phyloP scores from a whole-genome alignment of 164 flowering plant species.

The Warburgia ugandensis region DNA sequence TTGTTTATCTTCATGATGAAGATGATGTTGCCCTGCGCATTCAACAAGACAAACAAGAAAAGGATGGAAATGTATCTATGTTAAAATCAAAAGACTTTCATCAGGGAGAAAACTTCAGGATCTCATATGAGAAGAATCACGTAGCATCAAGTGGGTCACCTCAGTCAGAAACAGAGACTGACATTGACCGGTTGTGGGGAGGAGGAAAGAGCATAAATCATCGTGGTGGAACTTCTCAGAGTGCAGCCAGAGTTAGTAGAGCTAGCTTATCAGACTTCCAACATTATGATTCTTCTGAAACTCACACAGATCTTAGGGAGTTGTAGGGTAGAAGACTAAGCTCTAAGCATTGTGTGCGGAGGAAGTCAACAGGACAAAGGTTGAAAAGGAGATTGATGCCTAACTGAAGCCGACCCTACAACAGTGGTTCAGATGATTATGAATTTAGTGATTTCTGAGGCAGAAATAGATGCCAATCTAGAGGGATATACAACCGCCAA shows the following conservation, averaged over 20 bases:
- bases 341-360: constrained; percentile 15
- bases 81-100: constrained; percentile 24
- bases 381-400: constrained; percentile 28
- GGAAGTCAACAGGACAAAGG: constrained; percentile 20
- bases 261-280: constrained; percentile 5
- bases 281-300: constrained; percentile 1
- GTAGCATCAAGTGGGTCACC: too few species aligned
- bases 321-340: constrained; percentile 13
- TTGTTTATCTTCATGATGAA: constrained; percentile 49
- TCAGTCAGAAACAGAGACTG: background rate
- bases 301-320: constrained; percentile 2
- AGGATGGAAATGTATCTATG: constrained; percentile 55
- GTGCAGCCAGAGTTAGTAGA: background rate
- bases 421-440: background rate
- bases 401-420: constrained; percentile 12
- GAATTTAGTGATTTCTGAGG: background rate
- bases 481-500: background rate
- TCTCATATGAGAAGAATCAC: background rate
- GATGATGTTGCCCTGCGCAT: constrained; percentile 37
- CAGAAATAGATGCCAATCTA: background rate
- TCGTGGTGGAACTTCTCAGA: background rate
- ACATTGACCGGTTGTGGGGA: background rate
- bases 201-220: background rate
- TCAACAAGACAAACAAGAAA: constrained; percentile 19
- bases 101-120: background rate